Evolutionary conservation across 2,329 filamentous ascomycete genomes (phyloP).

Genomic region (Microcyclosporella mali): DNA sequence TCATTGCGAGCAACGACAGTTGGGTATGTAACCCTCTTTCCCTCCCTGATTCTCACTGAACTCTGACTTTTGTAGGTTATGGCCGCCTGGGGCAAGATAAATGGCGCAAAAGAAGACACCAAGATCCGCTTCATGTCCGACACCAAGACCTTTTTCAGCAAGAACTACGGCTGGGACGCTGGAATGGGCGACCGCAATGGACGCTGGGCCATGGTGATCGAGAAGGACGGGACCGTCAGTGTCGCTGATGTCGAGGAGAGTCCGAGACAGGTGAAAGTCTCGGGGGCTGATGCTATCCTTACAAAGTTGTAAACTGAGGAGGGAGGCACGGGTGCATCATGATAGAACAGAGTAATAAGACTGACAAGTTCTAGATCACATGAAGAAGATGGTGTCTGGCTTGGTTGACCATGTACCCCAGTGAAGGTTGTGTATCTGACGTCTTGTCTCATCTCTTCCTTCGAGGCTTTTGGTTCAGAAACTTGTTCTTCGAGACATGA

Average conservation of each 20-base stretch:
- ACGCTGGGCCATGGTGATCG: conserved; percentile 72
- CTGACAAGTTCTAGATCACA: too few relatives aligned
- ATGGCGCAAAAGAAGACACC: conserved; percentile 65
- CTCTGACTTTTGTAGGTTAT: conserved; percentile 39
- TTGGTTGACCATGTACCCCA: too few relatives aligned
- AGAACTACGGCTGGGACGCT: conserved; percentile 68
- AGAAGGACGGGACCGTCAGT: conserved; percentile 64
- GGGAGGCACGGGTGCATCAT: too few relatives aligned
- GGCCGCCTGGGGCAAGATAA: conserved; percentile 68
- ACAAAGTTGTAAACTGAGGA: conserved; percentile 20
- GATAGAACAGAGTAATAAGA: too few relatives aligned
- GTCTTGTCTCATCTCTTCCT: too few relatives aligned
- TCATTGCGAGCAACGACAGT: conserved; percentile 78
- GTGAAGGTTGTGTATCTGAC: too few relatives aligned
- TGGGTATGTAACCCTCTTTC: conserved; percentile 46
- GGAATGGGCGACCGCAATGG: conserved; percentile 63
- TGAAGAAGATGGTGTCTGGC: too few relatives aligned
- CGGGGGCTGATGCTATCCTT: conserved; percentile 23
- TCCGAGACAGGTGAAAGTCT: conserved; percentile 39
- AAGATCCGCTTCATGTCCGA: conserved; percentile 75
- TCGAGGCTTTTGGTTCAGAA: too few relatives aligned
- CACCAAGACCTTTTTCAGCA: conserved; percentile 64
- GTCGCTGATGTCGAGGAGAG: conserved; percentile 70
- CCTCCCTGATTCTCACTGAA: background rate
- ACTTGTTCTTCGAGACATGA: too few relatives aligned